A percentile compares a stretch with the other conserved stretches of the same genome.
phyloP scores from a whole-genome alignment of 345 rosid species.

The Excoecaria cochinchinensis region DNA sequence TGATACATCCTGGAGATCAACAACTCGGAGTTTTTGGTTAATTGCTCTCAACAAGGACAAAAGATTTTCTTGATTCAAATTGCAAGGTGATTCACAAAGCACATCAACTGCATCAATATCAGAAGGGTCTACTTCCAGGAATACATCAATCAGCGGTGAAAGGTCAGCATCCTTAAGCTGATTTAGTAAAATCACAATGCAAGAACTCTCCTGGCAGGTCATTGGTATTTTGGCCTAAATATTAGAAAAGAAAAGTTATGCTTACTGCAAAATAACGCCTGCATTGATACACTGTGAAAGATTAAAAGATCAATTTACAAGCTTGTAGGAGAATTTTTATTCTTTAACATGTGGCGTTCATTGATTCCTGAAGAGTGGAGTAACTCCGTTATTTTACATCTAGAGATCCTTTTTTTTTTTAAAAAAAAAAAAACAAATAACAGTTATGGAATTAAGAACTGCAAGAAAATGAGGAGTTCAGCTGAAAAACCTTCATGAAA shows the following conservation, averaged over 20 bases:
- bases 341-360: no score
- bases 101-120: constrained; percentile 41
- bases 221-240: constrained; percentile 39
- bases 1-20: constrained; percentile 36
- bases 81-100: constrained; percentile 24
- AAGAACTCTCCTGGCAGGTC: constrained; percentile 24
- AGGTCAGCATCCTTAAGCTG: constrained; percentile 41
- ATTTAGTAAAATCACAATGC: constrained; percentile 36
- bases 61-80: constrained; percentile 35
- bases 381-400: neutral
- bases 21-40: constrained; percentile 36
- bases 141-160: constrained; percentile 34
- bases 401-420: neutral
- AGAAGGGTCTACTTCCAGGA: constrained; percentile 27
- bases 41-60: constrained; percentile 38
- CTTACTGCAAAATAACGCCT: neutral
- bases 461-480: neutral
- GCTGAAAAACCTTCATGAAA: constrained; percentile 41
- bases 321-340: neutral
- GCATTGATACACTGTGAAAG: neutral
- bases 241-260: constrained; percentile 13
- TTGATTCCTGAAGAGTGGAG: neutral
- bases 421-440: neutral
- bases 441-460: neutral
- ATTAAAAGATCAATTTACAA: neutral